Base-by-base conservation (phyloP, 139 green algal genomes). In the Chlamydomonas sp. region DNA sequence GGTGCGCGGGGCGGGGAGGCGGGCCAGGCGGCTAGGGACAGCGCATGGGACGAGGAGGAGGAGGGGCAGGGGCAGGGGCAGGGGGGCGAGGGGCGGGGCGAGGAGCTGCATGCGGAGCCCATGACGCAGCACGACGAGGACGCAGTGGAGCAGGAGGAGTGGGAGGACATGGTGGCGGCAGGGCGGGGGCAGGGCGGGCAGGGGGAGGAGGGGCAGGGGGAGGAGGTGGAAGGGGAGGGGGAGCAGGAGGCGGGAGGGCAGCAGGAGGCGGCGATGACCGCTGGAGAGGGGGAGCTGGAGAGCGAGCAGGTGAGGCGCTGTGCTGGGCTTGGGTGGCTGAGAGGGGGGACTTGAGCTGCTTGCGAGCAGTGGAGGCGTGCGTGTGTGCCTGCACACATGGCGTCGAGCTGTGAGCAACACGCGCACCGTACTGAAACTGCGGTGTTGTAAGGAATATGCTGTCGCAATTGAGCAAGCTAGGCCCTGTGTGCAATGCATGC, bases 101-200 rank as follows among this genome's bases (percentile, higher is more conserved):
- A 60, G 64, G 17, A n/a, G 2, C 12, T 8, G 4, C 61, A 17
- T 49, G 82, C 82, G 10, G 63, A 80, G 63, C 83, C 74, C 0
- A 81, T 88, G 83, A 88, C 49, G 17, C 83, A 88, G 49, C 83
- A 82, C 57, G 83, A 88, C 63, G 83, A 73, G 0, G 83, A 88
- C 62, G 73, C 73, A 5, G 75, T 88, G 74, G 84, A 88, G 75
- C 63, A 77, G 84, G 84, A 83, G 75, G 84, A 83, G 74, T 88
- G 84, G 84, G 84, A 88, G 75, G 83, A 88, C 57, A 88, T 88
- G 83, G 49, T 81, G 4, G 83, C 83, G n/a, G 2, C 15, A 10
- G 71, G 8, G 63, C 15, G 8, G 4, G 72, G 72, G 18, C 15
- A 49, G 14, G 73, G 63, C 66, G 67, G 1, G 9, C 57, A 74